These are phyloP conservation scores for Dendrothele bispora DNA, from an alignment of 768 basidiomycete genomes.

Conservation along the genomic window DNA sequence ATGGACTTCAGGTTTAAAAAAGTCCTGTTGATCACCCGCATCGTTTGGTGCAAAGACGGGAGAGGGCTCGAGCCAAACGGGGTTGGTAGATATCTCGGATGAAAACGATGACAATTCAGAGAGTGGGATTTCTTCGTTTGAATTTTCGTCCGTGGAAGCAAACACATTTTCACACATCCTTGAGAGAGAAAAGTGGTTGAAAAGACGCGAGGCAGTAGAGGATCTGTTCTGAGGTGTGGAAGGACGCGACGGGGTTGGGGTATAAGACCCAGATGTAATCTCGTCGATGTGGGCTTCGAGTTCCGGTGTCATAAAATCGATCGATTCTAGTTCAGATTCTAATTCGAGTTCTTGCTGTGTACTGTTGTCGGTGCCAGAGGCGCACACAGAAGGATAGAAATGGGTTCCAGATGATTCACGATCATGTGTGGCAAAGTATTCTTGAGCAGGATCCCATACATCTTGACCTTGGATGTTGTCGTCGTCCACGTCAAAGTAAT, in stretches of 20 bases:
- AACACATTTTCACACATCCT: neutral
- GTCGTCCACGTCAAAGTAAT: neutral
- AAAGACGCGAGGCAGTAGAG: neutral
- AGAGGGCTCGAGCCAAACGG: too few relatives aligned
- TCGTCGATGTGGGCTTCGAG: too few relatives aligned
- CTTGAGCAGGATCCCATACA: neutral
- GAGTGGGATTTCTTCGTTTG: neutral
- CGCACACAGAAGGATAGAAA: too few relatives aligned
- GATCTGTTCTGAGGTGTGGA: neutral
- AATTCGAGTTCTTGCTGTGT: too few relatives aligned
- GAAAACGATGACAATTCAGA: neutral
- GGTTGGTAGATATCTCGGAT: neutral
- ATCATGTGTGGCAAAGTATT: too few relatives aligned
- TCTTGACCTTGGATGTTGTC: neutral
- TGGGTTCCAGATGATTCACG: too few relatives aligned
- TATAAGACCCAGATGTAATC: too few relatives aligned
- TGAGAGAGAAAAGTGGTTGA: neutral
- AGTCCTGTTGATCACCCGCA: neutral
- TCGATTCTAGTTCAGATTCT: too few relatives aligned
- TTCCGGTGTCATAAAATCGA: too few relatives aligned
- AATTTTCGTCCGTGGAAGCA: too few relatives aligned
- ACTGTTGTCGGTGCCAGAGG: too few relatives aligned
- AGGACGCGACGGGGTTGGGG: slow-evolving; percentile 2
- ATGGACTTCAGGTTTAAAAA: too few relatives aligned
- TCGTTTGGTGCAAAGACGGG: neutral